Conservation (phyloP, 768 basidiomycete genomes). For the Coprinopsis sp. region DNA sequence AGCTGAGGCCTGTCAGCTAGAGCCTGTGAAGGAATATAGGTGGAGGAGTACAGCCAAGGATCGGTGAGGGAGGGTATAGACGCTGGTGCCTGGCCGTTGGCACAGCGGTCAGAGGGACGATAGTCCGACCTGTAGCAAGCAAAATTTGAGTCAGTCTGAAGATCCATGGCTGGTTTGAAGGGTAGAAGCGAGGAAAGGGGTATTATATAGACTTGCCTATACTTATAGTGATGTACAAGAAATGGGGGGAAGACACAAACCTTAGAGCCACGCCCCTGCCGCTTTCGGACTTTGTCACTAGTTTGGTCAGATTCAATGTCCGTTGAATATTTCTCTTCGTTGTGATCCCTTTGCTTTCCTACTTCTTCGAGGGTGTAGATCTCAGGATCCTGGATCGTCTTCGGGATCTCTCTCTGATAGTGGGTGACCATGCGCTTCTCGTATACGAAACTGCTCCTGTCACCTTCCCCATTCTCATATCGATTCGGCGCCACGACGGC, state of each 20-base stretch:
- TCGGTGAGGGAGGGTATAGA: not conserved
- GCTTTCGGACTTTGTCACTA: not conserved
- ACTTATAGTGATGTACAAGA: not conserved
- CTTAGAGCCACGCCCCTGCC: not conserved
- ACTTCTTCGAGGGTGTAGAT: constrained; percentile 4
- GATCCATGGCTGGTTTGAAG: constrained; percentile 1
- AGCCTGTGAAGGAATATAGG: constrained; percentile 11
- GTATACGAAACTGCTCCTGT: too few relatives aligned
- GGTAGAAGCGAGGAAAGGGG: too few relatives aligned
- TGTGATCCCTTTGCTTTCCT: not conserved
- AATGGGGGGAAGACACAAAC: too few relatives aligned
- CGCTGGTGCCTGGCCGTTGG: not conserved
- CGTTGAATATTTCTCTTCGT: not conserved
- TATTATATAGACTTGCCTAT: constrained; percentile 6
- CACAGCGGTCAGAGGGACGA: constrained; percentile 1
- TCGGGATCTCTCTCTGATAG: not conserved
- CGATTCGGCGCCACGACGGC: too few relatives aligned
- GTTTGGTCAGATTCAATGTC: not conserved
- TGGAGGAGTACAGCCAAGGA: constrained; percentile 14
- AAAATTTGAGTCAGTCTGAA: constrained; percentile 1
- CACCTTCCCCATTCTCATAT: not conserved
- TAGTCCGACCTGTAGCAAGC: constrained; percentile 10
- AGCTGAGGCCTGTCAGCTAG: constrained; percentile 11
- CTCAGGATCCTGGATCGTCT: not conserved
- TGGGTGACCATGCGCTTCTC: not conserved